These are phyloP conservation scores for Saccharomycopsis microspora DNA, from an alignment of 805 yeast genomes.

Conservation along the genomic window DNA sequence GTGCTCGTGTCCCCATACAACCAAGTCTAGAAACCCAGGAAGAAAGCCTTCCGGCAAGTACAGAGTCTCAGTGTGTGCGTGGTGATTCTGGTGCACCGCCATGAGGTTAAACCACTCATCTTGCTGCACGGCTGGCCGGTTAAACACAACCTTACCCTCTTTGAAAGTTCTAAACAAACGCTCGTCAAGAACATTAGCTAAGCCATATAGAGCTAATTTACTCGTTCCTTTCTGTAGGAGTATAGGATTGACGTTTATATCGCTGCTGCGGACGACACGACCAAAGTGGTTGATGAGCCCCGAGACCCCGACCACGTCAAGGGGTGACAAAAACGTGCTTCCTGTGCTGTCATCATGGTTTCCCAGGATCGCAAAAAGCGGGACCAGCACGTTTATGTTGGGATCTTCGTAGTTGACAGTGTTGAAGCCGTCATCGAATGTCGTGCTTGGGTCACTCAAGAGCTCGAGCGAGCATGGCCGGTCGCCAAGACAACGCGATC, in stretches of 20 bases:
- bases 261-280: slow-evolving; percentile 61
- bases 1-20: slow-evolving; percentile 98
- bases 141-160: slow-evolving; percentile 69
- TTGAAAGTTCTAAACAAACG: slow-evolving; percentile 72
- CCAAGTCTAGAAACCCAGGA: slow-evolving; percentile 72
- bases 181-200: slow-evolving; percentile 85
- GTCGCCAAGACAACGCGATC: slow-evolving; percentile 72
- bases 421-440: slow-evolving; percentile 53
- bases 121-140: slow-evolving; percentile 47
- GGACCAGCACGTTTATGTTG: slow-evolving; percentile 77
- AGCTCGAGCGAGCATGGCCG: slow-evolving; percentile 78
- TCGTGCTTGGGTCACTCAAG: slow-evolving; percentile 63
- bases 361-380: slow-evolving; percentile 87
- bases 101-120: slow-evolving; percentile 76
- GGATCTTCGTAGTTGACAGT: slow-evolving; percentile 85
- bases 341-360: slow-evolving; percentile 97
- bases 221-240: slow-evolving; percentile 76
- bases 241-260: slow-evolving; percentile 63
- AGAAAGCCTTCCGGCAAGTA: slow-evolving; percentile 77
- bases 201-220: slow-evolving; percentile 75
- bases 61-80: slow-evolving; percentile 67
- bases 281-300: slow-evolving; percentile 91
- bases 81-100: slow-evolving; percentile 88
- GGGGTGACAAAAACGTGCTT: slow-evolving; percentile 65
- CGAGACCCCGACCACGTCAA: slow-evolving; percentile 71